These are phyloP conservation scores for Raphanus sativus DNA, from an alignment of 345 rosid species.

Conservation along the genomic window DNA sequence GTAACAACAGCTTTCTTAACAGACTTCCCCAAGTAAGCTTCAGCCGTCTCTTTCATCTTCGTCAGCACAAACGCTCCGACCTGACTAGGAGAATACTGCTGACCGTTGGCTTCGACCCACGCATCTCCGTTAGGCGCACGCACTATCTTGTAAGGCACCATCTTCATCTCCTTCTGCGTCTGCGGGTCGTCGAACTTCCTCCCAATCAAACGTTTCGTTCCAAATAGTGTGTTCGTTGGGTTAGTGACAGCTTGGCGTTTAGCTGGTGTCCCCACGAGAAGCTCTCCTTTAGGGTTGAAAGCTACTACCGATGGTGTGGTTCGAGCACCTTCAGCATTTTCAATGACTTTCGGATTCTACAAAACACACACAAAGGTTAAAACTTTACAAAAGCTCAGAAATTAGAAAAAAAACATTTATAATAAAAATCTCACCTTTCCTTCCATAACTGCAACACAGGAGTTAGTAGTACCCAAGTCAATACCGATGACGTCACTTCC, in stretches of 20 bases:
- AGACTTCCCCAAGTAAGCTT: conserved; percentile 72
- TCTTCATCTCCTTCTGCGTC: conserved; percentile 79
- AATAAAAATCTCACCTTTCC: conserved; percentile 63
- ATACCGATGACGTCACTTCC: conserved; percentile 92
- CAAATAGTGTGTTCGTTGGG: conserved; percentile 72
- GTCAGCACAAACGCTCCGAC: conserved; percentile 78
- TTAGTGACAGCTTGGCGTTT: conserved; percentile 92
- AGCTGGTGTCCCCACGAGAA: conserved; percentile 93
- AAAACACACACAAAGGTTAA: conserved; percentile 12
- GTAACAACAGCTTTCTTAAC: conserved; percentile 78
- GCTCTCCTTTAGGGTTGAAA: conserved; percentile 69
- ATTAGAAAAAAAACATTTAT: background rate
- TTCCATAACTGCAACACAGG: conserved; percentile 96
- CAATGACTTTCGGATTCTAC: conserved; percentile 55
- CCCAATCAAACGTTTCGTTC: conserved; percentile 84
- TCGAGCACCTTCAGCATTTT: conserved; percentile 83
- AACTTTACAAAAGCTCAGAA: background rate
- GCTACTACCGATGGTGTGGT: conserved; percentile 94
- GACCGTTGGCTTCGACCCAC: conserved; percentile 85
- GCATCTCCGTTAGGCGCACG: conserved; percentile 93
- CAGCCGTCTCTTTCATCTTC: conserved; percentile 92
- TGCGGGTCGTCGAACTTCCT: conserved; percentile 75
- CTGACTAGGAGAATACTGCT: conserved; percentile 87
- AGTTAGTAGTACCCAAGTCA: conserved; percentile 96
- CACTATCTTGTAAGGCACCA: conserved; percentile 90